Conservation (phyloP, 202 grass and related monocot species). For the Digitaria exilis region DNA sequence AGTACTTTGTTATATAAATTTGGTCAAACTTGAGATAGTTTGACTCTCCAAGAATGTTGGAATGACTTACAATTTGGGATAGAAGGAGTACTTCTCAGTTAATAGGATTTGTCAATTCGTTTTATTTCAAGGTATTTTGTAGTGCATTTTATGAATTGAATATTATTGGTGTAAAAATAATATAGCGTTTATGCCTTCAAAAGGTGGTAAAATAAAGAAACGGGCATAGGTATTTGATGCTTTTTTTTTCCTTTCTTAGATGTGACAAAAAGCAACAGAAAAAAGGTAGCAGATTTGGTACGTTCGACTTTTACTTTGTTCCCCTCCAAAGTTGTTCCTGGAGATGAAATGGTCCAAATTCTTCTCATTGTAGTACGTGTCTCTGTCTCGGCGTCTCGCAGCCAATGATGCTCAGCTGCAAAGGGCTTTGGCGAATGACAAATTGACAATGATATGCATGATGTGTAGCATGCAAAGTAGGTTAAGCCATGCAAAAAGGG, state of each 20-base stretch:
- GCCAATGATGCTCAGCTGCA: not conserved
- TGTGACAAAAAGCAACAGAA: constrained; percentile 12
- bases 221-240: not conserved
- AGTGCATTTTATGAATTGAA: not conserved
- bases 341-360: not conserved
- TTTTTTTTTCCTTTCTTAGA: not conserved
- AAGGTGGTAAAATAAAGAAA: not conserved
- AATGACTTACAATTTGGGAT: too few species aligned
- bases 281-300: not conserved
- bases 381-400: too few species aligned
- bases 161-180: too few species aligned
- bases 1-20: too few species aligned
- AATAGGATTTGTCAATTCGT: not conserved
- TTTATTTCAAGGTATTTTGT: not conserved
- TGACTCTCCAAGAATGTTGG: too few species aligned
- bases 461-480: not conserved
- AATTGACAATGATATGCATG: not conserved
- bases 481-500: not conserved
- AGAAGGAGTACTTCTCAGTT: too few species aligned
- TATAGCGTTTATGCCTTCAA: too few species aligned
- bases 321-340: not conserved
- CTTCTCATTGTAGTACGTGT: not conserved
- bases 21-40: too few species aligned
- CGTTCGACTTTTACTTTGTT: not conserved
- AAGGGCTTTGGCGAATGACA: not conserved